Evolutionary conservation across 208 protist genomes (phyloP).

Genomic region (Trypanosoma rangeli): DNA sequence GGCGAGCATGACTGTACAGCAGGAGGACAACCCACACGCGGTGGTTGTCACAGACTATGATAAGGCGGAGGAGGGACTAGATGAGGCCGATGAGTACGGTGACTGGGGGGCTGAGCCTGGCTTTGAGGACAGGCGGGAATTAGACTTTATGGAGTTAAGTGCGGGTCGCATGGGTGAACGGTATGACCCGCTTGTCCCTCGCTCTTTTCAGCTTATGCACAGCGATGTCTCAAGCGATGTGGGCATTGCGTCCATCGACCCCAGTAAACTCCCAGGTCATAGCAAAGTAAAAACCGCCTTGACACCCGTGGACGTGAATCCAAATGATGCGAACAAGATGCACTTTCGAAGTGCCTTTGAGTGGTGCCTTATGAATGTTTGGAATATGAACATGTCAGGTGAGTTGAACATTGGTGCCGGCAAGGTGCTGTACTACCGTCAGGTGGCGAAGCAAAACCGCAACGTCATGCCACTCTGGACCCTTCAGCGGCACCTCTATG

Average conservation of each 20-base stretch:
- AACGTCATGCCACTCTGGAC: conserved; percentile 84
- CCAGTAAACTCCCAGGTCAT: conserved; percentile 68
- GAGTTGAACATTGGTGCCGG: conserved; percentile 91
- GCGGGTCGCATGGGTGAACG: conserved; percentile 58
- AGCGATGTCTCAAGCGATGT: conserved; percentile 69
- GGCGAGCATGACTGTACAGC: conserved; percentile 40
- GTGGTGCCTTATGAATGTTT: conserved; percentile 87
- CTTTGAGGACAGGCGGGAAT: conserved; percentile 68
- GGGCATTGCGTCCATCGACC: conserved; percentile 42
- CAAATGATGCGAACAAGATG: conserved; percentile 70
- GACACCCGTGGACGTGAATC: conserved; percentile 46
- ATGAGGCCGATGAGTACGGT: conserved; percentile 92
- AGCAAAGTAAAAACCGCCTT: conserved; percentile 46
- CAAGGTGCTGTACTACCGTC: conserved; percentile 75
- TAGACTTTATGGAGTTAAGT: conserved; percentile 84
- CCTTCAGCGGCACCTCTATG: conserved; percentile 77
- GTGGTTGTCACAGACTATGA: conserved; percentile 70
- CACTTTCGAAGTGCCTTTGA: conserved; percentile 76
- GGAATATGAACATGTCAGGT: conserved; percentile 88
- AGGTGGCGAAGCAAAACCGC: conserved; percentile 84
- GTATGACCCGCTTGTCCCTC: conserved; percentile 68
- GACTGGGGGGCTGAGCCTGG: conserved; percentile 89
- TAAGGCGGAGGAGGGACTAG: conserved; percentile 72
- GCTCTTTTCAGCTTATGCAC: conserved; percentile 87
- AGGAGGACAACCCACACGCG: conserved; percentile 38